Base-by-base conservation (phyloP, 2,329 filamentous ascomycete genomes). In the Lojkania enalia region DNA sequence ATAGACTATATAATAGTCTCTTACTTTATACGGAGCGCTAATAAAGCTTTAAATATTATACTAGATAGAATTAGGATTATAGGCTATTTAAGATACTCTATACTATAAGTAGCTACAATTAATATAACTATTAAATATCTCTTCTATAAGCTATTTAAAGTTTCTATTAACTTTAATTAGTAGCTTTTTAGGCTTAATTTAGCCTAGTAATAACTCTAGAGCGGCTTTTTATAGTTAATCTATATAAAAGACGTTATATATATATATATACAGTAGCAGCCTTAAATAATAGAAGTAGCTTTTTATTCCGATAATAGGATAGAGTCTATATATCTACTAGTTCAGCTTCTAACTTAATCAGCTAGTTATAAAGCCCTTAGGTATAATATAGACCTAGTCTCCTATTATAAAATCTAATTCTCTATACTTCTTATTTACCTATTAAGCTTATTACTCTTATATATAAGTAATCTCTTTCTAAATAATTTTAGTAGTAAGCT, bases 21-120 rank as follows among this genome's bases (percentile, higher is more conserved):
- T 4, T 12, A 41, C 14, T 27, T 33, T 41, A 16, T 33, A 15
- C 15, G 38, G 38, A 31, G 38, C 23, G 13, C 27, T 6, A 11
- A 41, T 32, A 15, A 41, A 41, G 21, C 20, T 20, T 33, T 4
- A 15, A 41, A 27, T 27, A 7, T 31, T 31, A 20, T 41, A 41
- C 38, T 27, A 41, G 14, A 14, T 14, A 7, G 14, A 12, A 19
- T 41, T 27, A 5, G 38, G 38, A 20, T 41, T 27, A 32, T 7
- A 14, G 16, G 23, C 38, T 16, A 15, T 9, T 27, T 27, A 41
- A 3, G n/a, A 3, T 18, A 27, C 43, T 50, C 23, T 7, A 27
- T 27, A 27, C 23, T 27, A 9, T n/a, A 27, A 27, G 23, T 7
- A n/a, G 23, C n/a, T 27, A n/a, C n/a, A n/a, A n/a, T 9, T 9